Evolutionary conservation across 192 early-diverging fungal genomes (phyloP).

Genomic region (Coemansia sp.): DNA sequence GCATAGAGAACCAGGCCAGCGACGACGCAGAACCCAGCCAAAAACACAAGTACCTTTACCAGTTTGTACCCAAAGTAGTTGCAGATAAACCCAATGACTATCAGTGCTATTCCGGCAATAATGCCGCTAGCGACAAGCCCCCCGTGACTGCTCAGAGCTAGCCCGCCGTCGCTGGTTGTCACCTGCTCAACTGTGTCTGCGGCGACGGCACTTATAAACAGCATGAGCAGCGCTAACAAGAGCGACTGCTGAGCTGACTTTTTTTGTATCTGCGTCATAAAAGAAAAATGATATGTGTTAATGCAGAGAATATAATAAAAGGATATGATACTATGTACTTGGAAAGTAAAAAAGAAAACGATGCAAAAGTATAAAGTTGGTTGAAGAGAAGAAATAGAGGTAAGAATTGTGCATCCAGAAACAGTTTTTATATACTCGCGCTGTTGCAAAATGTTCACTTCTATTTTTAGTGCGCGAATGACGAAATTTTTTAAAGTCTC

Average conservation of each 20-base stretch:
- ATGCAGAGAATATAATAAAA: background rate
- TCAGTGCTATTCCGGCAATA: slow-evolving; percentile 61
- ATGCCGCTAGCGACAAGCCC: slow-evolving; percentile 43
- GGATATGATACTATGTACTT: background rate
- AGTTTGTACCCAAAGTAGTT: slow-evolving; percentile 67
- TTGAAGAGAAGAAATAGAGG: background rate
- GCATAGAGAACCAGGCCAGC: slow-evolving; percentile 46
- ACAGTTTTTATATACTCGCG: too few species aligned
- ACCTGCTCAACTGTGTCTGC: slow-evolving; percentile 12
- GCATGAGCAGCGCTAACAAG: slow-evolving; percentile 20
- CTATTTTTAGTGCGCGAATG: too few species aligned
- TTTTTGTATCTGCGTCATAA: background rate
- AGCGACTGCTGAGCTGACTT: background rate
- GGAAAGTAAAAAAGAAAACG: background rate
- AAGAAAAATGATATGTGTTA: background rate
- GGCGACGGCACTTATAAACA: slow-evolving; percentile 22
- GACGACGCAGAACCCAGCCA: slow-evolving; percentile 73
- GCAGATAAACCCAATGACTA: slow-evolving; percentile 63
- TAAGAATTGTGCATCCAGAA: background rate
- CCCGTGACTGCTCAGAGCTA: slow-evolving; percentile 36
- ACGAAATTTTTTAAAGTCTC: background rate
- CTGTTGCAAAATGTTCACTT: too few species aligned
- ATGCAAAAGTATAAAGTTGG: background rate
- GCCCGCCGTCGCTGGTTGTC: slow-evolving; percentile 28
- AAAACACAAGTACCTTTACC: slow-evolving; percentile 67